Evolutionary conservation across 805 yeast genomes (phyloP), one percentile per base, ranked within the genome.

Genomic region (Scheffersomyces lignosus): DNA sequence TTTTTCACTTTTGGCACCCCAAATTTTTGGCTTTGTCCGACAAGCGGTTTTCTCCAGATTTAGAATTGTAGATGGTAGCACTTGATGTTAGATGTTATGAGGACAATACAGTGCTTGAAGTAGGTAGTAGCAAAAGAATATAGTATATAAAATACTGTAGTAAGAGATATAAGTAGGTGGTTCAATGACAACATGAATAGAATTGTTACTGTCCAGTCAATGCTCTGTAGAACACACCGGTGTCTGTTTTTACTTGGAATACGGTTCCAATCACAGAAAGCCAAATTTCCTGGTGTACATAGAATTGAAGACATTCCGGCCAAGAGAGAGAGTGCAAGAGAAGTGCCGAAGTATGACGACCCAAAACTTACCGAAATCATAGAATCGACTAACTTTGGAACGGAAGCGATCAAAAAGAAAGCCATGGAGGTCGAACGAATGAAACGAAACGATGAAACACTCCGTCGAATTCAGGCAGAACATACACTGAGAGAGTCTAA

Each of bases 381-480:
- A 7, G 66, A 58, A 37, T 48, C 63, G n/a, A 52, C 67, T n/a
- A 65, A 59, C 40, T 51, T 64, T 38, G 62, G 64, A 4, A 43
- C 27, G 27, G 34, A 40, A 33, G 34, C 31, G 17, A 36, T 31
- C 27, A 33, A 38, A 31, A 37, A 37, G 36, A 31, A 42, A 16
- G 26, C 34, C 15, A 43, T 28, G 16, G 35, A 33, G 13, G 45
- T 38, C 15, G 15, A 25, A 14, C 16, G 9, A 5, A 7, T 8
- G n/a, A n/a, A n/a, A 31, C 9, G 14, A 15, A 23, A 12, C 17
- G 15, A 15, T 15, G 18, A 8, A 18, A 17, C 20, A 17, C 15
- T 35, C 23, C 2, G 27, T 27, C 12, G n/a, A 28, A 15, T 15
- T 22, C 9, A 23, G 17, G 23, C 17, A 12, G 31, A 24, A 24